phyloP scores from a whole-genome alignment of 2,329 filamentous ascomycete genomes.

The Trichoderma pleuroti region DNA sequence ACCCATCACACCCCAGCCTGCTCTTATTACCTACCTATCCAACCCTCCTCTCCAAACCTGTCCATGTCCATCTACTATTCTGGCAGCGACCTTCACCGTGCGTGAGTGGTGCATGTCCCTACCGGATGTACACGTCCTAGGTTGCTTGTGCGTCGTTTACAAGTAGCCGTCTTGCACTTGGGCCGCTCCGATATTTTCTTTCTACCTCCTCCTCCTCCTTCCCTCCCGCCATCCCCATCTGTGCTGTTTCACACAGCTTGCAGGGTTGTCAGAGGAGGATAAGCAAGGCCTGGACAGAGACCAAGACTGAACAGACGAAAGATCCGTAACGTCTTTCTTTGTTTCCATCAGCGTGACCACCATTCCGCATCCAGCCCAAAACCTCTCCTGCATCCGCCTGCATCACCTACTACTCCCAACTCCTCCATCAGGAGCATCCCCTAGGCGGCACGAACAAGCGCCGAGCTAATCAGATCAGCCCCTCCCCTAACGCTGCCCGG shows the following conservation, averaged over 20 bases:
- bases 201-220: neutral
- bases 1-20: slow-evolving; percentile 29
- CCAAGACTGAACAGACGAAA: neutral
- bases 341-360: neutral
- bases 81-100: slow-evolving; percentile 10
- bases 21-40: slow-evolving; percentile 18
- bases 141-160: slow-evolving; percentile 9
- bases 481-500: slow-evolving; percentile 28
- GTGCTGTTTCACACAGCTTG: neutral
- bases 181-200: neutral
- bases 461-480: slow-evolving; percentile 28
- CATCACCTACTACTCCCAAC: slow-evolving; percentile 11
- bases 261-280: neutral
- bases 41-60: slow-evolving; percentile 2
- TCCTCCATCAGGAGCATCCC: slow-evolving; percentile 7
- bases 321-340: neutral
- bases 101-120: slow-evolving; percentile 9
- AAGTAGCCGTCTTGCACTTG: slow-evolving; percentile 2
- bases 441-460: slow-evolving; percentile 26
- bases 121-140: neutral
- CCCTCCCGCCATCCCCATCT: neutral
- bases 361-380: slow-evolving; percentile 13
- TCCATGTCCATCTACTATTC: slow-evolving; percentile 14
- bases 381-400: slow-evolving; percentile 18
- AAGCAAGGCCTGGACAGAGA: neutral